phyloP scores from a whole-genome alignment of 1,284 basidiomycete species.

The Hortiboletus rubellus region DNA sequence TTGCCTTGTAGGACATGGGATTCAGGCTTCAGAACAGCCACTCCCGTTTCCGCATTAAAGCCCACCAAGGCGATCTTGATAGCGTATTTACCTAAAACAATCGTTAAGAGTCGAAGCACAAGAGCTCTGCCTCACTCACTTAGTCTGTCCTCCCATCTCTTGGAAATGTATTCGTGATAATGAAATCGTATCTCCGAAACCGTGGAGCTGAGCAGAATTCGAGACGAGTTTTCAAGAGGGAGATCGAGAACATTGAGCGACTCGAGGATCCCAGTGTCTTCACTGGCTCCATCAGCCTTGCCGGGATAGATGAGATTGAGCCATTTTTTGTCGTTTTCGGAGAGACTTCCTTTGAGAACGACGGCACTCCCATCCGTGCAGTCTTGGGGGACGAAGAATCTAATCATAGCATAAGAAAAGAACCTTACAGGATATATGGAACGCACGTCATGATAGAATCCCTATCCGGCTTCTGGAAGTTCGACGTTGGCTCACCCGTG shows the following conservation, averaged over 20 bases:
- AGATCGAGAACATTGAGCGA: background rate
- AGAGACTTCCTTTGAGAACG: background rate
- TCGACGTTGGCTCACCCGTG: background rate
- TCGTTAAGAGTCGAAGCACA: background rate
- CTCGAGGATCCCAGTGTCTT: background rate
- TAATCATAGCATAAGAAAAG: background rate
- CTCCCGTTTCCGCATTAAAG: no score
- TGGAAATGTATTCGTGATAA: background rate
- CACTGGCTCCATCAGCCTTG: background rate
- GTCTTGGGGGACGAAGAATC: background rate
- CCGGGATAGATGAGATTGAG: background rate
- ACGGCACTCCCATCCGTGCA: background rate
- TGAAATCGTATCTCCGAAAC: background rate
- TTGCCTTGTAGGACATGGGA: background rate
- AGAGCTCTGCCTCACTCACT: background rate
- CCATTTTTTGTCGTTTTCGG: background rate
- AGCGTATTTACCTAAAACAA: background rate
- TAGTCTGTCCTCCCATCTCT: background rate
- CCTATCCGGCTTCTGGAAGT: background rate
- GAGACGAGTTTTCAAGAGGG: background rate
- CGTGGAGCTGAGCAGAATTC: background rate
- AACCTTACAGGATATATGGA: background rate
- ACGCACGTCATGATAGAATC: background rate
- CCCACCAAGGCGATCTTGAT: background rate
- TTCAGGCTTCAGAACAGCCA: background rate